phyloP scores from a whole-genome alignment of 2,329 filamentous ascomycete species.

The Diaporthe sp. region DNA sequence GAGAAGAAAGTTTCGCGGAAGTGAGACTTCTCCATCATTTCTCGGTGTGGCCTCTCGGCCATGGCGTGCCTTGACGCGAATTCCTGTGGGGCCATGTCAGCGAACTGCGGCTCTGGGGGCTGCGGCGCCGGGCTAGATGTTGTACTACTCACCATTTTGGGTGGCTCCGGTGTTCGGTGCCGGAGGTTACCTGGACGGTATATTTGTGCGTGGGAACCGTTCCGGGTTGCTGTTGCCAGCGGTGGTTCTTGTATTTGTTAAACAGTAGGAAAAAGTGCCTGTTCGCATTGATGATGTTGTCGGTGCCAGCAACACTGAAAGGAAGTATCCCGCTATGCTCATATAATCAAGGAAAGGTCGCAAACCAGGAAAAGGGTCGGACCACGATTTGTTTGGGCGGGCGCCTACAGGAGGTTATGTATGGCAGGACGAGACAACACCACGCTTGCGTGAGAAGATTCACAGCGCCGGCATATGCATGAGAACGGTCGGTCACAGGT shows the following conservation, averaged over 20 bases:
- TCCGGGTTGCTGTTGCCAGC: conserved; percentile 55
- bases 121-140: neutral
- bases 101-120: neutral
- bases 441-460: conserved; percentile 34
- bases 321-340: conserved; percentile 52
- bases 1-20: conserved; percentile 73
- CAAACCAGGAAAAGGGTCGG: conserved; percentile 56
- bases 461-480: conserved; percentile 41
- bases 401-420: conserved; percentile 65
- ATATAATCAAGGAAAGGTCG: conserved; percentile 52
- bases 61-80: conserved; percentile 50
- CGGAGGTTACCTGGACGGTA: conserved; percentile 19
- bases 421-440: conserved; percentile 47
- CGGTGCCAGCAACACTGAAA: conserved; percentile 43
- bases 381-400: conserved; percentile 50
- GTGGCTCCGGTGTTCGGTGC: conserved; percentile 18
- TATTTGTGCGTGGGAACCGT: conserved; percentile 11
- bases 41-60: conserved; percentile 58
- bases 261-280: conserved; percentile 42
- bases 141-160: conserved; percentile 52
- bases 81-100: conserved; percentile 48
- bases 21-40: conserved; percentile 66
- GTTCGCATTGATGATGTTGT: conserved; percentile 26
- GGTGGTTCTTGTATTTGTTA: conserved; percentile 45
- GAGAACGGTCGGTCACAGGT: conserved; percentile 41